Evolutionary conservation across 345 rosid species (phyloP).

Genomic region (Cardiospermum halicacabum): DNA sequence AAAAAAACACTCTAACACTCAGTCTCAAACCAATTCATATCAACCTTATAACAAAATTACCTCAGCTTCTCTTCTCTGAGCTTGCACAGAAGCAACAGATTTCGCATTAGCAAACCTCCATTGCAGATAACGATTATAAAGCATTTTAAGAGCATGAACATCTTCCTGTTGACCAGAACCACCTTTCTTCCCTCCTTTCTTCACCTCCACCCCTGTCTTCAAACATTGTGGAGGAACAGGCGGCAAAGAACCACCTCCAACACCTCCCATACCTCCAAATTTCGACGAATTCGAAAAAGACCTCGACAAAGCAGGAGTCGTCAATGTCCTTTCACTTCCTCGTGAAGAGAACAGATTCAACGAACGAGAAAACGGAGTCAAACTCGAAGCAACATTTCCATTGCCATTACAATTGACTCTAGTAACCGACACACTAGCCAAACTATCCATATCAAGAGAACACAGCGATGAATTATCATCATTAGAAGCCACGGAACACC

Average conservation of each 20-base stretch:
- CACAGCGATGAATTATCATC: not conserved
- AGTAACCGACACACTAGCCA: conserved; percentile 20
- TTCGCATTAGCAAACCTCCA: conserved; percentile 90
- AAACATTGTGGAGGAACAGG: conserved; percentile 39
- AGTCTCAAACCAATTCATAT: no score
- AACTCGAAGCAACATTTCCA: not conserved
- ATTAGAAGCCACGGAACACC: not conserved
- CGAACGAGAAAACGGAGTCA: conserved; percentile 34
- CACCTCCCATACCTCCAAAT: conserved; percentile 19
- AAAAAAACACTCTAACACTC: no score
- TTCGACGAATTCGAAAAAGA: conserved; percentile 16
- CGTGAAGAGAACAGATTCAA: conserved; percentile 29
- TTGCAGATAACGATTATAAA: conserved; percentile 71
- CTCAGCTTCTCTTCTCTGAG: conserved; percentile 69
- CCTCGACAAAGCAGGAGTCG: conserved; percentile 18
- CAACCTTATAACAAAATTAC: no score
- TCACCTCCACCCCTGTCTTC: conserved; percentile 35
- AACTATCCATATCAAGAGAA: conserved; percentile 26
- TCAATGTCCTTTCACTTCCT: conserved; percentile 19
- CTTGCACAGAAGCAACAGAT: conserved; percentile 40
- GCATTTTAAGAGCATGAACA: conserved; percentile 50
- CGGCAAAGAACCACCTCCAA: conserved; percentile 38
- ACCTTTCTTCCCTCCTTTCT: conserved; percentile 41
- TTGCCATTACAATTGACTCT: conserved; percentile 17
- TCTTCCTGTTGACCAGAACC: conserved; percentile 52